Conservation (phyloP, 352 stramenopile species). For the Aphanomyces cochlioides region DNA sequence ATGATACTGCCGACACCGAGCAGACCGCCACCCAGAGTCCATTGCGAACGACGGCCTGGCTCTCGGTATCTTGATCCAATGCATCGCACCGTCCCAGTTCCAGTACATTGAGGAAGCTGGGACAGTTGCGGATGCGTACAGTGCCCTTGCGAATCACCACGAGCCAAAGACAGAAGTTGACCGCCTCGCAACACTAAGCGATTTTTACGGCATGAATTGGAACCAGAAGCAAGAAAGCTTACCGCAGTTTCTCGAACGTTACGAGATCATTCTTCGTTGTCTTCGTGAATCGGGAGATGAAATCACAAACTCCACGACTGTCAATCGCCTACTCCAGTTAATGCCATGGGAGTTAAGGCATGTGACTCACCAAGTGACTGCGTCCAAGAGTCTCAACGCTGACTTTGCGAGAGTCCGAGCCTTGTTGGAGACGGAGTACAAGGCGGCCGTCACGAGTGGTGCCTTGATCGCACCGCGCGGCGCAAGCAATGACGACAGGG, state of each 20-base stretch:
- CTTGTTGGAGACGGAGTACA: background rate
- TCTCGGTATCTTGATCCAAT: conserved; percentile 4
- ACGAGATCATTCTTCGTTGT: conserved; percentile 1
- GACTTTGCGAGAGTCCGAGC: background rate
- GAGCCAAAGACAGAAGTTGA: background rate
- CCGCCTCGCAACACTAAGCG: background rate
- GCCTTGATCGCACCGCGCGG: background rate
- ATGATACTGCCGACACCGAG: background rate
- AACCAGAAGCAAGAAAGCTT: conserved; percentile 16
- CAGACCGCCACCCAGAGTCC: background rate
- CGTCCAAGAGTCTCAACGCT: background rate
- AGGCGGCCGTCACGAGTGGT: background rate
- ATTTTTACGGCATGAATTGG: conserved; percentile 3
- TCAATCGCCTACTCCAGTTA: background rate
- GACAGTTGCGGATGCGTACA: background rate
- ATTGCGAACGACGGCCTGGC: background rate
- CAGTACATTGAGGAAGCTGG: conserved; percentile 5
- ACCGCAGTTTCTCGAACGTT: conserved; percentile 12
- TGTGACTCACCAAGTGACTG: background rate
- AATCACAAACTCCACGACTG: background rate
- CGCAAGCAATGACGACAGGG: too few species aligned
- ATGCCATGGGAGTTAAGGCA: background rate
- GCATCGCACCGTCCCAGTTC: background rate
- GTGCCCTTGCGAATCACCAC: background rate
- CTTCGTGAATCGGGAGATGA: background rate